Conservation (phyloP, 805 yeast species). For the Kuraishia capsulata region DNA sequence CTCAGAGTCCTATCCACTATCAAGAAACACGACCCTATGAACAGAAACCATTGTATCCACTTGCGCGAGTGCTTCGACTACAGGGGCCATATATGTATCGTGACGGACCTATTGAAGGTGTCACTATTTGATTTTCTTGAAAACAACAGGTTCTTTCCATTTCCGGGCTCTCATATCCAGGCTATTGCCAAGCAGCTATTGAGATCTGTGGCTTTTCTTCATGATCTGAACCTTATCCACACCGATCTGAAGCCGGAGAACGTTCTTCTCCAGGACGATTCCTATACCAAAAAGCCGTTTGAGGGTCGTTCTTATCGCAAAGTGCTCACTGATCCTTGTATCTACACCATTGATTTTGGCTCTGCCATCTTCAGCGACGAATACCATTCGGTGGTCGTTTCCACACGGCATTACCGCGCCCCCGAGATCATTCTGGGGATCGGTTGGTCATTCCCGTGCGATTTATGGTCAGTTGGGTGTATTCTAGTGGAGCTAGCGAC, state of each 20-base stretch:
- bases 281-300: constrained; percentile 28
- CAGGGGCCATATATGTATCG: constrained; percentile 88
- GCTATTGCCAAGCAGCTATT: constrained; percentile 80
- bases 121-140: constrained; percentile 88
- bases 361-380: constrained; percentile 91
- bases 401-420: constrained; percentile 94
- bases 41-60: constrained; percentile 71
- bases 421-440: constrained; percentile 90
- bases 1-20: constrained; percentile 71
- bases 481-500: constrained; percentile 83
- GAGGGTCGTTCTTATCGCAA: constrained; percentile 17
- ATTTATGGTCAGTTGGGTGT: constrained; percentile 95
- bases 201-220: constrained; percentile 79
- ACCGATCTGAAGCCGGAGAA: constrained; percentile 97
- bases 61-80: constrained; percentile 85
- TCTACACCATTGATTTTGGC: constrained; percentile 95
- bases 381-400: constrained; percentile 84
- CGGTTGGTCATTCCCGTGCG: constrained; percentile 98
- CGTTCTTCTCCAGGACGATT: constrained; percentile 56
- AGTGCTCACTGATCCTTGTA: constrained; percentile 66
- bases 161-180: constrained; percentile 90
- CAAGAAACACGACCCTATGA: constrained; percentile 60
- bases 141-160: constrained; percentile 73
- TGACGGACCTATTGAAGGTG: constrained; percentile 78
- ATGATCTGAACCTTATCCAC: constrained; percentile 83